Evolutionary conservation across 1,284 basidiomycete species (phyloP).

Genomic region (Leccinum solheimii): DNA sequence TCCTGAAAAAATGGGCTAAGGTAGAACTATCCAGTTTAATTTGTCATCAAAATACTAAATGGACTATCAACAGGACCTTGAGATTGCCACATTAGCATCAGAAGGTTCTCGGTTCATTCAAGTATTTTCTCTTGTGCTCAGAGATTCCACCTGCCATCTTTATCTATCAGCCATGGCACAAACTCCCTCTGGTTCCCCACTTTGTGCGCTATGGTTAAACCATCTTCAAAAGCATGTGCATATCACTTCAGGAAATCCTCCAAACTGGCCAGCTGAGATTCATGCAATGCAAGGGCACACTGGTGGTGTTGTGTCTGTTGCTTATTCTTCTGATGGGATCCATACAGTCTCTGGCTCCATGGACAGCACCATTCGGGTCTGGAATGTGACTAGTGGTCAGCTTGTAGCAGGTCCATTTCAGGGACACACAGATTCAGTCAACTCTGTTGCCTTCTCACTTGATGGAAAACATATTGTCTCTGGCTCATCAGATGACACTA

Average conservation of each 20-base stretch:
- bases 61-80: neutral
- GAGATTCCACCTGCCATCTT: neutral
- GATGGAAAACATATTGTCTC: neutral
- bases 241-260: neutral
- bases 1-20: neutral
- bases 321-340: neutral
- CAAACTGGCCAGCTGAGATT: neutral
- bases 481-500: neutral
- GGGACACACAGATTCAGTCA: neutral
- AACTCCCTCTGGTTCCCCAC: neutral
- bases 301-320: neutral
- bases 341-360: neutral
- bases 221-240: neutral
- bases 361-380: neutral
- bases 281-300: neutral
- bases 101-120: neutral
- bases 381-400: neutral
- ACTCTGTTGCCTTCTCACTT: neutral
- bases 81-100: neutral
- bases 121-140: neutral
- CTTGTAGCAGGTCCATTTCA: neutral
- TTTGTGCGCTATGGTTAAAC: neutral
- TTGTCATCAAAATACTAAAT: neutral
- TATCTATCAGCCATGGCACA: constrained; percentile 5
- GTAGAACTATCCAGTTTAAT: neutral